Base-by-base conservation (phyloP, 495 filamentous ascomycete genomes). In the Talaromyces nanjingensis region DNA sequence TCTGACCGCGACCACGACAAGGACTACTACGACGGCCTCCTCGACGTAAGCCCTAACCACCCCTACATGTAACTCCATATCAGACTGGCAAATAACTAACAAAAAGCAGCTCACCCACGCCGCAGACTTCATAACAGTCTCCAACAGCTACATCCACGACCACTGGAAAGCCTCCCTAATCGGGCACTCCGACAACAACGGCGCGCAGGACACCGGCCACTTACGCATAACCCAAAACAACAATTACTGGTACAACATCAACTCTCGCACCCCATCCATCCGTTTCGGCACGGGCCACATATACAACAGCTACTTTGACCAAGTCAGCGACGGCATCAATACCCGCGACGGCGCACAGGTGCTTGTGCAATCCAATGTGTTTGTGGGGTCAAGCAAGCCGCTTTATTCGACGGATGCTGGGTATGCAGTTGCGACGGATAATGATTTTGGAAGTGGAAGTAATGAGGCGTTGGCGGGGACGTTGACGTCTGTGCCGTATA, bases 21-120 rank as follows among this genome's bases (percentile, higher is more conserved):
- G 66, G 86, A 89, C 73, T 86, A 84, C 69, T 89, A 89, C 70
- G 87, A 89, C 66, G 87, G 87, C 0, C 77, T 89, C 0, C 70
- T 89, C 37, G 87, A 89, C 68, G 73, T 88, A 63, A 79, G 73
- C 34, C 65, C 62, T 52, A 64, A 29, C 49, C 34, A 14, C 37
- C 12, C 34, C 31, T 24, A 24, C 22, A 24, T 24, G 22, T 24
- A 24, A 24, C 22, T 24, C 22, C 22, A 24, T 24, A 24, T 24
- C 22, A 24, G 22, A 24, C 22, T 24, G 1, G 2, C 22, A 6
- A n/a, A n/a, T n/a, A n/a, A 27, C 27, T 27, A 54, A 14, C 6
- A 12, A 29, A 14, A 25, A 12, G 16, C 52, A 75, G 75, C 59
- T 77, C 62, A 77, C 72, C 64, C 81, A 82, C 66, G 81, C 75